Percentiles rank a stretch among this genome's conserved stretches.
phyloP scores from a whole-genome alignment of 805 yeast genomes.

The Barnettozyma sucrosica region DNA sequence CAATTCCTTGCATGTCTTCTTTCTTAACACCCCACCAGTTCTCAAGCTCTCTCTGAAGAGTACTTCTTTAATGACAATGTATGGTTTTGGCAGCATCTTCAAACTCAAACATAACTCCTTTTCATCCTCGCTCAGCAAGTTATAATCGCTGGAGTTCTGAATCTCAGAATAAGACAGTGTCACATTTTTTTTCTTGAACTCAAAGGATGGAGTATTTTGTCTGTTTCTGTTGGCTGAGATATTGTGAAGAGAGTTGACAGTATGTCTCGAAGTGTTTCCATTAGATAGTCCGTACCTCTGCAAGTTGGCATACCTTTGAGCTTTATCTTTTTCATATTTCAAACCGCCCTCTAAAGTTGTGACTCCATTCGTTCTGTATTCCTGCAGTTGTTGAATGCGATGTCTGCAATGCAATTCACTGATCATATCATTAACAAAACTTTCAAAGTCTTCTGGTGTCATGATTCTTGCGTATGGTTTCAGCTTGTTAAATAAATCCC shows the following conservation, averaged over 20 bases:
- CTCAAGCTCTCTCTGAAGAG: slow-evolving; percentile 81
- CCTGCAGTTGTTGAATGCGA: slow-evolving; percentile 84
- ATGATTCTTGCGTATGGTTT: slow-evolving; percentile 79
- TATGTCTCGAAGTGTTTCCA: slow-evolving; percentile 28
- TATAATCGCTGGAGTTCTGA: slow-evolving; percentile 74
- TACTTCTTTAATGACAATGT: slow-evolving; percentile 85
- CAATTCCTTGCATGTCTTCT: slow-evolving; percentile 79
- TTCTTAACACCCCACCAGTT: slow-evolving; percentile 77
- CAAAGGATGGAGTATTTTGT: slow-evolving; percentile 19
- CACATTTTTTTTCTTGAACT: slow-evolving; percentile 30
- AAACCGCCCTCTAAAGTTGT: slow-evolving; percentile 76
- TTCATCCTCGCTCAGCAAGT: slow-evolving; percentile 81
- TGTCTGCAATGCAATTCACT: slow-evolving; percentile 74
- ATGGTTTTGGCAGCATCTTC: slow-evolving; percentile 88
- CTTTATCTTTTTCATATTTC: slow-evolving; percentile 84
- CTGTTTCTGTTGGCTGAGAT: slow-evolving; percentile 13
- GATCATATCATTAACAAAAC: slow-evolving; percentile 64
- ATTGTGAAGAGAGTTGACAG: slow-evolving; percentile 28
- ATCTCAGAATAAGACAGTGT: slow-evolving; percentile 56
- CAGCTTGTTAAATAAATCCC: slow-evolving; percentile 67
- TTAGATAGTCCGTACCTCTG: slow-evolving; percentile 42
- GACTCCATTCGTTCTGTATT: slow-evolving; percentile 88
- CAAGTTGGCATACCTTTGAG: slow-evolving; percentile 54
- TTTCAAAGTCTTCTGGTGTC: slow-evolving; percentile 75
- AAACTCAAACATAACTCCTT: slow-evolving; percentile 77